These are phyloP conservation scores for Evernia prunastri DNA, from an alignment of 495 filamentous ascomycete genomes.

Conservation along the genomic window DNA sequence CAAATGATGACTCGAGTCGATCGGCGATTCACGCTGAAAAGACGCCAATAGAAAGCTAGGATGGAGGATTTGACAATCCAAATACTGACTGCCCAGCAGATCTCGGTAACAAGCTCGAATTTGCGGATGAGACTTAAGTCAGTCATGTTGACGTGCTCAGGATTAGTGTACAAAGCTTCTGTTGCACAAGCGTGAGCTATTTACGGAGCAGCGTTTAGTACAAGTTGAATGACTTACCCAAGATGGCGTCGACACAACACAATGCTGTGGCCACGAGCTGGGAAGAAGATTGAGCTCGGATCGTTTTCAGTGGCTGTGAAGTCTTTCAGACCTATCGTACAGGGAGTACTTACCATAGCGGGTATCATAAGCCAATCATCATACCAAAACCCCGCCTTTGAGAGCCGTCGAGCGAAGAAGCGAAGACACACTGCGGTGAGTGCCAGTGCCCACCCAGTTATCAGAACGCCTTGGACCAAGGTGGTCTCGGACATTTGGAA, in stretches of 20 bases:
- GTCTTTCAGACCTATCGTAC: too few relatives aligned
- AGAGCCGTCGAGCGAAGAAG: slow-evolving; percentile 27
- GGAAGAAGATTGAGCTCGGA: neutral
- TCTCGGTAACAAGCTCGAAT: neutral
- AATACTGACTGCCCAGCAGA: slow-evolving; percentile 27
- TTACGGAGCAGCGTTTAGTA: neutral
- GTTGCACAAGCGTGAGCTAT: too few relatives aligned
- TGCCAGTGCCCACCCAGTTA: neutral
- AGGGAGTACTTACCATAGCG: slow-evolving; percentile 23
- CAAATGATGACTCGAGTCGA: slow-evolving; percentile 25
- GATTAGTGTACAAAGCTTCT: too few relatives aligned
- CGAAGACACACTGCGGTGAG: slow-evolving; percentile 17
- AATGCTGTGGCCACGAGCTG: slow-evolving; percentile 8
- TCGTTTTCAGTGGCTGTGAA: neutral
- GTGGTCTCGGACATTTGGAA: neutral
- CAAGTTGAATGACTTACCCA: neutral
- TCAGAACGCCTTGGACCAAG: neutral
- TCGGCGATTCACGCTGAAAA: slow-evolving; percentile 27
- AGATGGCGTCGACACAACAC: neutral
- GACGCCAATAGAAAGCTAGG: slow-evolving; percentile 39
- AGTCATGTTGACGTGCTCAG: too few relatives aligned
- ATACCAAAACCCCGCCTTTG: slow-evolving; percentile 26
- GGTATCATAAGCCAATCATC: slow-evolving; percentile 37
- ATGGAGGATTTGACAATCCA: slow-evolving; percentile 36
- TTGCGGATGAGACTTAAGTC: neutral